phyloP scores from a whole-genome alignment of 768 basidiomycete genomes.

The Tremella fuciformis region DNA sequence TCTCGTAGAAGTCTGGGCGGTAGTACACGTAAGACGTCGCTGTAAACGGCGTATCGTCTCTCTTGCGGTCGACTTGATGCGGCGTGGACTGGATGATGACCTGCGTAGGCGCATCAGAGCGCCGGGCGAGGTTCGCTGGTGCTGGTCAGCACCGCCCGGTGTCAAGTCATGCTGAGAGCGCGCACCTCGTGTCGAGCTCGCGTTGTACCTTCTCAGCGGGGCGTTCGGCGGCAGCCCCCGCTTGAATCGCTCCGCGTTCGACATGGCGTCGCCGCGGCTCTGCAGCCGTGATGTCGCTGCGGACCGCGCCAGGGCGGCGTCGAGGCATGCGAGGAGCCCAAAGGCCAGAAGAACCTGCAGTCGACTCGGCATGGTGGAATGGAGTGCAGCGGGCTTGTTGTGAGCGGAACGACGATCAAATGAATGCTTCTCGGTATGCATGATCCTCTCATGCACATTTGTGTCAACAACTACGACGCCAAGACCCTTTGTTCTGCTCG shows the following conservation, averaged over 20 bases:
- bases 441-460: no score
- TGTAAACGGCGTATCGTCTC: not conserved
- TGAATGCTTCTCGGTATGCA: no score
- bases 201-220: not conserved
- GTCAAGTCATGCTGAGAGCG: not conserved
- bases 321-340: no score
- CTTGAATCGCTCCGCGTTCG: not conserved
- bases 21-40: not conserved
- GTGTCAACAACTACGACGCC: no score
- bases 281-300: no score
- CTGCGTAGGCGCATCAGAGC: not conserved
- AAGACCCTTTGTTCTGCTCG: no score
- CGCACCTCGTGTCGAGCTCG: slow-evolving; percentile 1
- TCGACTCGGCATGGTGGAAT: no score
- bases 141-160: not conserved
- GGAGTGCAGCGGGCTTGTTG: no score
- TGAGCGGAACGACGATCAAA: no score
- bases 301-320: no score
- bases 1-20: not conserved
- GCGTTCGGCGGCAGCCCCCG: not conserved
- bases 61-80: not conserved
- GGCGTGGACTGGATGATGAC: not conserved
- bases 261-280: no score
- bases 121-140: not conserved
- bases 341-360: no score